phyloP scores from a whole-genome alignment of 176 grass and related monocot genomes.

The Olyra latifolia region DNA sequence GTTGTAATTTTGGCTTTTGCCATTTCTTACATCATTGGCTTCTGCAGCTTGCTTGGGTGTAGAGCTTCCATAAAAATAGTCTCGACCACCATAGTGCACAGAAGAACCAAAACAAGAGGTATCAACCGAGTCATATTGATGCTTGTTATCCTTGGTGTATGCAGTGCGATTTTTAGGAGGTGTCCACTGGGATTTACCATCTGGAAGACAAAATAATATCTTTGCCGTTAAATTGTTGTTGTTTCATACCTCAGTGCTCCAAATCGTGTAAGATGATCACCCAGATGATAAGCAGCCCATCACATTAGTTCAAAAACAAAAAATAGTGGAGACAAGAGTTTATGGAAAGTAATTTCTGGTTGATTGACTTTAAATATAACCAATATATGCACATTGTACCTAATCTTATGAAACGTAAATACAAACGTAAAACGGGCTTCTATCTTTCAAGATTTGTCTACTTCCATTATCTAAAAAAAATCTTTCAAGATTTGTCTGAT shows the following conservation, averaged over 20 bases:
- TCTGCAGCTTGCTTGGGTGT: conserved; percentile 41
- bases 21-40: conserved; percentile 39
- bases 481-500: neutral
- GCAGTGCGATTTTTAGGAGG: conserved; percentile 41
- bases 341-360: neutral
- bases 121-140: conserved; percentile 40
- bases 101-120: conserved; percentile 80
- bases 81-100: conserved; percentile 84
- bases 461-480: too few relatives aligned
- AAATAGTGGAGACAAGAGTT: neutral
- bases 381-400: neutral
- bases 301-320: neutral
- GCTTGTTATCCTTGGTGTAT: conserved; percentile 55
- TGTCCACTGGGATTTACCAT: conserved; percentile 56
- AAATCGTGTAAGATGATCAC: conserved; percentile 23
- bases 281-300: neutral
- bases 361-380: neutral
- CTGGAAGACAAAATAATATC: conserved; percentile 34
- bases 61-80: conserved; percentile 75
- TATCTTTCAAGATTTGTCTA: neutral
- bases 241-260: neutral
- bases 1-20: neutral
- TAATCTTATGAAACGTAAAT: neutral
- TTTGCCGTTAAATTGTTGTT: conserved; percentile 5
- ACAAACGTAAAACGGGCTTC: neutral